These are phyloP conservation scores for Pythium apleroticum DNA, from an alignment of 352 stramenopile species.

Conservation along the genomic window DNA sequence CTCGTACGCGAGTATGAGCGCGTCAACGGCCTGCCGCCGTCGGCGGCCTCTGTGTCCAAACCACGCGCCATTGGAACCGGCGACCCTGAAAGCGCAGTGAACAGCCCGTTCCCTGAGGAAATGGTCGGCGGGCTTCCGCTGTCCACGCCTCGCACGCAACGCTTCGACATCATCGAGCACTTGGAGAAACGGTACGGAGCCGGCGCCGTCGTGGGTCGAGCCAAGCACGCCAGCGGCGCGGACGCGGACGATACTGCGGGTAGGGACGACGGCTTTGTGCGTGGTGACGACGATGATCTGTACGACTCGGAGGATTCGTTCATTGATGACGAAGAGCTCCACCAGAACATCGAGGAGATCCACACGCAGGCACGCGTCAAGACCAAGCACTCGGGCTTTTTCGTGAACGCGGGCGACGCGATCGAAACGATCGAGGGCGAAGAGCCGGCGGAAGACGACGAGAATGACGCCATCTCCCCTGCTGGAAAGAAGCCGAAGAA, in stretches of 20 bases:
- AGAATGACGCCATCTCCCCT: slow-evolving; percentile 10
- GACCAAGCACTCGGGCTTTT: slow-evolving; percentile 88
- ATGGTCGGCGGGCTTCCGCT: slow-evolving; percentile 12
- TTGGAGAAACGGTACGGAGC: slow-evolving; percentile 84
- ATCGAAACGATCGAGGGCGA: slow-evolving; percentile 73
- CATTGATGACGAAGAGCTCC: slow-evolving; percentile 81
- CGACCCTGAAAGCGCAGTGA: background rate
- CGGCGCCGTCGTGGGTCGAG: slow-evolving; percentile 50
- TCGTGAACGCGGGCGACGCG: slow-evolving; percentile 83
- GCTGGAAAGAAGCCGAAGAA: slow-evolving; percentile 32
- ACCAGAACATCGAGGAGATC: slow-evolving; percentile 85
- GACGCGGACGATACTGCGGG: slow-evolving; percentile 22
- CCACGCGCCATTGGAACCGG: background rate
- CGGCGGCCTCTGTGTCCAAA: background rate
- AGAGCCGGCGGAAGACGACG: slow-evolving; percentile 19
- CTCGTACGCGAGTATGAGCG: slow-evolving; percentile 36
- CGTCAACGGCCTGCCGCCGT: slow-evolving; percentile 3
- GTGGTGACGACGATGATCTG: slow-evolving; percentile 79
- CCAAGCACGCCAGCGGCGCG: background rate
- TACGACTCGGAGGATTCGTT: slow-evolving; percentile 90
- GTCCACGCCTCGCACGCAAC: slow-evolving; percentile 36
- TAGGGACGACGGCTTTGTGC: slow-evolving; percentile 28
- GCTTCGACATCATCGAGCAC: slow-evolving; percentile 87
- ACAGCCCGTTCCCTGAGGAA: slow-evolving; percentile 15
- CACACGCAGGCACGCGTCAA: slow-evolving; percentile 66